Conservation (phyloP, 768 basidiomycete genomes). For the Leccinum aurantiacum region DNA sequence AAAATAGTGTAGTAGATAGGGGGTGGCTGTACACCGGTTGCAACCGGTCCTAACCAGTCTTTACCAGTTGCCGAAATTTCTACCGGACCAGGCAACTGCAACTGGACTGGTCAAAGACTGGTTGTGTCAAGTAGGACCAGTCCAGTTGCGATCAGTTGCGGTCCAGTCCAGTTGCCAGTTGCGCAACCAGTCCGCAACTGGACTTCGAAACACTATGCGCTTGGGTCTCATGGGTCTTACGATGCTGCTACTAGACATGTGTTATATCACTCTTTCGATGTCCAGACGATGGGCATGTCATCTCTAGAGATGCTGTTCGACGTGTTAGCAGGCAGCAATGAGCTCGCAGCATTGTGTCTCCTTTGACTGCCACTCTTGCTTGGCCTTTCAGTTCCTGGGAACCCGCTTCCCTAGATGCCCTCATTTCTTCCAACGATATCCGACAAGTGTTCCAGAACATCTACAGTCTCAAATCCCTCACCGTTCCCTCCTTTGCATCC, state of each 20-base stretch:
- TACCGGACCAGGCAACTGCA: too few relatives aligned
- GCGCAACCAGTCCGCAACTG: too few relatives aligned
- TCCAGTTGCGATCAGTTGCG: too few relatives aligned
- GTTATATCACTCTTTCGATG: constrained; percentile 25
- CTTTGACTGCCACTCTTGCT: constrained; percentile 24
- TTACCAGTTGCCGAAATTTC: too few relatives aligned
- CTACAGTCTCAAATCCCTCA: constrained; percentile 29
- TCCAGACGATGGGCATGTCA: constrained; percentile 12
- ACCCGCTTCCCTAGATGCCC: constrained; percentile 5
- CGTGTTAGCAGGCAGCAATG: constrained; percentile 18
- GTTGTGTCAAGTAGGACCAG: too few relatives aligned
- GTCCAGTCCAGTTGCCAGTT: too few relatives aligned
- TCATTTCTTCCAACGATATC: constrained; percentile 17
- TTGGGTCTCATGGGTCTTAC: constrained; percentile 20
- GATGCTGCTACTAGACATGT: constrained; percentile 16
- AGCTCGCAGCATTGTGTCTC: constrained; percentile 24
- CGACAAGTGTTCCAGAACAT: constrained; percentile 31
- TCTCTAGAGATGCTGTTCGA: constrained; percentile 18
- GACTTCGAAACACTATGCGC: too few relatives aligned
- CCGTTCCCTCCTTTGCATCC: constrained; percentile 25
- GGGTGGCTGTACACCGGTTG: too few relatives aligned
- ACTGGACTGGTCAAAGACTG: too few relatives aligned
- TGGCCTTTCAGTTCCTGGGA: constrained; percentile 14
- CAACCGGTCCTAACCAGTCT: too few relatives aligned
- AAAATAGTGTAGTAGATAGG: too few relatives aligned